A percentile compares a stretch with the other conserved stretches of the same genome.
Evolutionary conservation across 139 green algal species (phyloP).

Genomic region (Micromonas commoda): DNA sequence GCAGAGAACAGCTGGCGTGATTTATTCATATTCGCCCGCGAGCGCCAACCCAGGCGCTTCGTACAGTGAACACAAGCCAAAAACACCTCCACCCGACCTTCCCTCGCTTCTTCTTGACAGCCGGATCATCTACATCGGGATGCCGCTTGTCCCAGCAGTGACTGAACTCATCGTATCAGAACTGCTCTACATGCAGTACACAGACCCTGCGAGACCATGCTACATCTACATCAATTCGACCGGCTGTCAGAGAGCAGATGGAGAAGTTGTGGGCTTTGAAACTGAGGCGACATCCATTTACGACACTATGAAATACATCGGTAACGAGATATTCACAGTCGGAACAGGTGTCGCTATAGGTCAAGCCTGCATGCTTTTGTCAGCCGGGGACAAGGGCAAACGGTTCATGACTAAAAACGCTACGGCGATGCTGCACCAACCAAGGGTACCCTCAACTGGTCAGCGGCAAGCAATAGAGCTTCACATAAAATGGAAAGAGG

Average conservation of each 20-base stretch:
- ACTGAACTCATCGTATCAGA: conserved; percentile 74
- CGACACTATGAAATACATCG: conserved; percentile 77
- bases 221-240: conserved; percentile 89
- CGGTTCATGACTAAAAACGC: conserved; percentile 81
- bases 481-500: conserved; percentile 93
- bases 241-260: conserved; percentile 70
- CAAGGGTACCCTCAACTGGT: conserved; percentile 81
- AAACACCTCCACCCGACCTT: conserved; percentile 67
- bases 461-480: conserved; percentile 90
- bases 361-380: conserved; percentile 75
- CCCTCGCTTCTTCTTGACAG: conserved; percentile 77
- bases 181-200: conserved; percentile 80
- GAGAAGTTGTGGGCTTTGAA: conserved; percentile 81
- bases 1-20: neutral
- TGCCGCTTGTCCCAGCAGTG: conserved; percentile 79
- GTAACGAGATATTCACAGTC: conserved; percentile 52
- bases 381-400: conserved; percentile 66
- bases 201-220: conserved; percentile 61
- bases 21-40: conserved; percentile 1
- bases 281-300: conserved; percentile 79
- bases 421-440: conserved; percentile 98
- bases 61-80: conserved; percentile 38
- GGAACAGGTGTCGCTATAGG: conserved; percentile 48
- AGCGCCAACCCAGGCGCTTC: conserved; percentile 4
- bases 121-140: conserved; percentile 80